Evolutionary conservation across 2,329 filamentous ascomycete species (phyloP), one percentile per base, ranked within the genome.

Genomic region (Alternaria triticina): DNA sequence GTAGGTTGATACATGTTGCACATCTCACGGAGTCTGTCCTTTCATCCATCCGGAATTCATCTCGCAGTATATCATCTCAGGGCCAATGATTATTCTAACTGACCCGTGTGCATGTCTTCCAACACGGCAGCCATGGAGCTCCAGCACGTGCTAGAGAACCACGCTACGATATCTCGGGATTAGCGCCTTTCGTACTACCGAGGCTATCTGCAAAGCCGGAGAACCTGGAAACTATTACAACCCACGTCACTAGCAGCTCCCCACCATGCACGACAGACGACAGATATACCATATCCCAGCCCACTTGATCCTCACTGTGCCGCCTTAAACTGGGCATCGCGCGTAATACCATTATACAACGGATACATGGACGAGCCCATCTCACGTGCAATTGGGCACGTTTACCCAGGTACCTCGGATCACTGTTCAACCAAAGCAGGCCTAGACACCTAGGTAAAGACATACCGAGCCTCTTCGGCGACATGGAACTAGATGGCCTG

Each of bases 221-320:
- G 47, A 59, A 52, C 44, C 22, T 52, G 49, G 49, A n/a, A 52
- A 15, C 28, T 49, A 46, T 25, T 45, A 59, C 51, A 43, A 59
- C 46, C 52, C 62, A 64, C 57, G 62, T 61, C 58, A 64, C 50
- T 43, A 50, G 56, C 40, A 45, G 47, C 23, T 40, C 62, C 57
- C 59, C 47, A 44, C 56, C 52, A 65, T 54, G 59, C 59, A 36
- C 22, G 36, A 23, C 30, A 49, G 30, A 46, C 60, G 33, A 55
- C 58, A 55, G 43, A 56, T 47, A 33, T 25, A 30, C 56, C 51
- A 43, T 40, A 46, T 28, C 52, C 43, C 54, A 54, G 47, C 56
- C 63, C 52, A 30, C 56, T 54, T 49, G 30, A 50, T 52, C 54
- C 54, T 25, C 44, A 11, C 28, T 28, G n/a, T 33, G 11, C 22